Conservation (phyloP, 2,329 filamentous ascomycete species). For the Colletotrichum orchidophilum region DNA sequence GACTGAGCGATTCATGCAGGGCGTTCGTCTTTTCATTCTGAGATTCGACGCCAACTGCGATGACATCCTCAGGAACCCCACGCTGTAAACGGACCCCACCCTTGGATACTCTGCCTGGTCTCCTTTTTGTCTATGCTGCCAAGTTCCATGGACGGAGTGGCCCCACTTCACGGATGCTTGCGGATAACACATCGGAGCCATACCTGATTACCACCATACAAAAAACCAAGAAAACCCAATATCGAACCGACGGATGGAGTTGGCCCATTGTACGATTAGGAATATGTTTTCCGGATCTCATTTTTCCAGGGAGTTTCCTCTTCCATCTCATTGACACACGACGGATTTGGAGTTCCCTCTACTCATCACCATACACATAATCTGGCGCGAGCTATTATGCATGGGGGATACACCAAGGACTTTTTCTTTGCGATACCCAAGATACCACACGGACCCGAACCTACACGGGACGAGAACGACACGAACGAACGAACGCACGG, state of each 20-base stretch:
- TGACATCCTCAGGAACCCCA: slow-evolving; percentile 77
- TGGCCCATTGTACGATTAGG: slow-evolving; percentile 34
- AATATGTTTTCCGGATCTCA: slow-evolving; percentile 26
- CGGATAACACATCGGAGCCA: slow-evolving; percentile 17
- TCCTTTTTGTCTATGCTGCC: slow-evolving; percentile 24
- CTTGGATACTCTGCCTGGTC: slow-evolving; percentile 29
- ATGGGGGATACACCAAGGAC: slow-evolving; percentile 32
- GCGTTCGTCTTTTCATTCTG: slow-evolving; percentile 87
- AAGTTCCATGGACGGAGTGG: background rate
- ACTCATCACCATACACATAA: slow-evolving; percentile 33
- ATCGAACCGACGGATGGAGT: slow-evolving; percentile 28
- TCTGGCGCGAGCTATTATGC: slow-evolving; percentile 34
- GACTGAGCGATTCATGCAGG: slow-evolving; percentile 93
- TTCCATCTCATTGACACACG: slow-evolving; percentile 15
- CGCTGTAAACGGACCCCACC: slow-evolving; percentile 51
- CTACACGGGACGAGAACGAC: slow-evolving; percentile 24
- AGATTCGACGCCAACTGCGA: slow-evolving; percentile 97
- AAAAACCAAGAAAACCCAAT: slow-evolving; percentile 23
- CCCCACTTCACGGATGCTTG: slow-evolving; percentile 2
- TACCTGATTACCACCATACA: background rate
- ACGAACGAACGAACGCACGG: slow-evolving; percentile 32
- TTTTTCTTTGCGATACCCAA: slow-evolving; percentile 36
- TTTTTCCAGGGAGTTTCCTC: slow-evolving; percentile 29
- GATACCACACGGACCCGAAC: slow-evolving; percentile 24
- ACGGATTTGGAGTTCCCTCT: slow-evolving; percentile 32